phyloP scores from a whole-genome alignment of 1,139 yeast species.

The Yamadazyma sp. region DNA sequence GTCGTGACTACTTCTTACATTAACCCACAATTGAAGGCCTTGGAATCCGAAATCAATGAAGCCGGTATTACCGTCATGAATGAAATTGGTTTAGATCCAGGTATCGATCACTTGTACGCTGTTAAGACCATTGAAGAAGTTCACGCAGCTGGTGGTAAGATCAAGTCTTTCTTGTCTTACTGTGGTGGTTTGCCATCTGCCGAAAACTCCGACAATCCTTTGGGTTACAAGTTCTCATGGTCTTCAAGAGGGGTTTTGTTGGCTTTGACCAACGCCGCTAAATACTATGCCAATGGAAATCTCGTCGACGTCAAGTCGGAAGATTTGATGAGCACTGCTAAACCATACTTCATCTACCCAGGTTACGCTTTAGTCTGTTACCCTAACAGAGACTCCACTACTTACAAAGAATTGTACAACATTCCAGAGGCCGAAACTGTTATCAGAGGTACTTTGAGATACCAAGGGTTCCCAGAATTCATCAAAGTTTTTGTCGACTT shows the following conservation, averaged over 20 bases:
- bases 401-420: slow-evolving; percentile 84
- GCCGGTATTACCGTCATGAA: slow-evolving; percentile 92
- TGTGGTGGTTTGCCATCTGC: slow-evolving; percentile 99
- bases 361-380: slow-evolving; percentile 94
- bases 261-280: slow-evolving; percentile 92
- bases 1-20: slow-evolving; percentile 97
- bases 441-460: slow-evolving; percentile 94
- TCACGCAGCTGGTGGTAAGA: slow-evolving; percentile 87
- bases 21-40: slow-evolving; percentile 83
- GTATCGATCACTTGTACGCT: slow-evolving; percentile 96
- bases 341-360: slow-evolving; percentile 93
- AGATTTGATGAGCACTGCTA: slow-evolving; percentile 92
- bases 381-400: slow-evolving; percentile 97
- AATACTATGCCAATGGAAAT: slow-evolving; percentile 83
- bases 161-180: slow-evolving; percentile 89
- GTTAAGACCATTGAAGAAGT: slow-evolving; percentile 98
- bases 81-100: slow-evolving; percentile 96
- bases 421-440: slow-evolving; percentile 98
- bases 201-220: slow-evolving; percentile 93
- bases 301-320: slow-evolving; percentile 79
- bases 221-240: slow-evolving; percentile 99
- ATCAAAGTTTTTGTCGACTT: slow-evolving; percentile 92
- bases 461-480: slow-evolving; percentile 98
- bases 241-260: slow-evolving; percentile 96
- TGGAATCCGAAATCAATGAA: slow-evolving; percentile 74